These are phyloP conservation scores for Lepidium sativum DNA, from an alignment of 345 rosid genomes.

Conservation along the genomic window DNA sequence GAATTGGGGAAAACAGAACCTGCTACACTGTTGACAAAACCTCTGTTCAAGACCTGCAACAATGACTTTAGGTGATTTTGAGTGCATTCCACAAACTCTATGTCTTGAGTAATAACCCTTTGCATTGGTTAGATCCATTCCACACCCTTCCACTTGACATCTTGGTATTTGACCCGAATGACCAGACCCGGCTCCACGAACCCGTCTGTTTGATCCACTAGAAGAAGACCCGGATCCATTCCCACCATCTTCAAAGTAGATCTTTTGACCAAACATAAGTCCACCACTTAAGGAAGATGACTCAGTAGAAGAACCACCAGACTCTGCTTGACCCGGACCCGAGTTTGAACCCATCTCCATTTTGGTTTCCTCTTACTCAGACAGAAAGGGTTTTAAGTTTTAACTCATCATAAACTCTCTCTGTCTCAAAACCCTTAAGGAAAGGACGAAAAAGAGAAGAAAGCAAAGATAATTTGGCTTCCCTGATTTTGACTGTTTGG, in stretches of 20 bases:
- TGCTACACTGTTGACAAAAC: constrained; percentile 99
- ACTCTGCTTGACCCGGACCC: constrained; percentile 32
- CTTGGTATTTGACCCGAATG: constrained; percentile 60
- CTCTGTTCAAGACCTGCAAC: constrained; percentile 85
- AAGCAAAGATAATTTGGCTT: constrained; percentile 13
- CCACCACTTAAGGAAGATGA: constrained; percentile 58
- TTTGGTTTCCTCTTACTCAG: constrained; percentile 17
- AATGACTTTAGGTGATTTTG: constrained; percentile 68
- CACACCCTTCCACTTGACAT: constrained; percentile 95
- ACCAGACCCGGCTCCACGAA: constrained; percentile 32
- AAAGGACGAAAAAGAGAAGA: constrained; percentile 13
- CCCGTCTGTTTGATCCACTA: constrained; percentile 29
- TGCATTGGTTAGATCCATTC: constrained; percentile 85
- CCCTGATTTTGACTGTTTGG: constrained; percentile 26
- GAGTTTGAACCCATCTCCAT: constrained; percentile 70
- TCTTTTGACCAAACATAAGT: constrained; percentile 62
- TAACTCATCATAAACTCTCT: background rate
- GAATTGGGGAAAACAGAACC: constrained; percentile 33
- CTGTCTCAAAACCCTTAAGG: constrained; percentile 4
- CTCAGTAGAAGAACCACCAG: constrained; percentile 45
- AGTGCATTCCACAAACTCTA: constrained; percentile 80
- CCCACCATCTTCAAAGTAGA: constrained; percentile 67
- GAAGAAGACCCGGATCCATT: constrained; percentile 34
- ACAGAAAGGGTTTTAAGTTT: background rate
- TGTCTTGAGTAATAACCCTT: constrained; percentile 92